phyloP scores from a whole-genome alignment of 2,329 filamentous ascomycete species.

The Plenodomus biglobosus region DNA sequence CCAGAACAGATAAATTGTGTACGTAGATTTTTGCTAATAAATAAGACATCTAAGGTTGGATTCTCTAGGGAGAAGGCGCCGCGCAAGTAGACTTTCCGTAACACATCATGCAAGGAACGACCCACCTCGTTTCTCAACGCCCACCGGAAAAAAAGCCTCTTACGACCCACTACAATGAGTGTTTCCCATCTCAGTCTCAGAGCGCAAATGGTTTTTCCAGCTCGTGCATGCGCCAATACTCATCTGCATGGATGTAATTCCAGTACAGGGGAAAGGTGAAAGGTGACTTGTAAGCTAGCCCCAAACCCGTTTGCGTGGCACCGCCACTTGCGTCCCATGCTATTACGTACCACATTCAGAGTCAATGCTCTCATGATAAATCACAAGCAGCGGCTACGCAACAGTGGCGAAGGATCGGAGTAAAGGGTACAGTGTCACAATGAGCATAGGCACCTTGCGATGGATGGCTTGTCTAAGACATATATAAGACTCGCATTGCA shows the following conservation, averaged over 20 bases:
- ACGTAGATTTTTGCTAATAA: too few relatives aligned
- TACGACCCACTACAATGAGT: too few relatives aligned
- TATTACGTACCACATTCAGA: background rate
- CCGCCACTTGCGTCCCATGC: background rate
- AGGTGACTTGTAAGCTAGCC: background rate
- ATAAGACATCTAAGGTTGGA: too few relatives aligned
- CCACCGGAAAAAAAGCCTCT: too few relatives aligned
- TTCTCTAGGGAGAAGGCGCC: too few relatives aligned
- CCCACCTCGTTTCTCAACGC: too few relatives aligned
- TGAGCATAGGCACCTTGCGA: background rate
- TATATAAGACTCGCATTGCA: background rate
- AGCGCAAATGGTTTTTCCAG: too few relatives aligned
- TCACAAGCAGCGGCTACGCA: background rate
- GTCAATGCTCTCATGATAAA: background rate
- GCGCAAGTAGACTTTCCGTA: too few relatives aligned
- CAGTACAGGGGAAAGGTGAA: background rate
- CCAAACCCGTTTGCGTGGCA: background rate
- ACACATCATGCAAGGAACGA: too few relatives aligned
- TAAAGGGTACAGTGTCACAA: background rate
- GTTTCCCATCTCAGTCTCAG: too few relatives aligned
- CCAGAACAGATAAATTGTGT: too few relatives aligned
- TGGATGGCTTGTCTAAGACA: background rate
- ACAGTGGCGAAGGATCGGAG: background rate
- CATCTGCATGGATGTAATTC: background rate
- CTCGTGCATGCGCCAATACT: background rate